Evolutionary conservation across 2,329 filamentous ascomycete genomes (phyloP).

Genomic region (Bertia moriformis): DNA sequence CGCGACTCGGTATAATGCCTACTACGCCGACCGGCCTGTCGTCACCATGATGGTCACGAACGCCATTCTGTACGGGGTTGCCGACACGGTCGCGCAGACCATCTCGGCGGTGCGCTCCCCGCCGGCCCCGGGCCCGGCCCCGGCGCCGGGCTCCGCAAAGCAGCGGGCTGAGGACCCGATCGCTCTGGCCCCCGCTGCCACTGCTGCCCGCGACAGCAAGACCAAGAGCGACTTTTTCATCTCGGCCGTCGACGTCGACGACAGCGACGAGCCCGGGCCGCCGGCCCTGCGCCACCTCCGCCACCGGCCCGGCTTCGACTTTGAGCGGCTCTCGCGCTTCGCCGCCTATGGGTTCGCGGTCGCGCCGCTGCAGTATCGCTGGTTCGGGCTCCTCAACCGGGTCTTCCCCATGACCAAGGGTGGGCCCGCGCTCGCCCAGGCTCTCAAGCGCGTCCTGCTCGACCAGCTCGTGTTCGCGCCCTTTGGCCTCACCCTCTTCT

Average conservation of each 20-base stretch:
- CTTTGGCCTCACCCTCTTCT: slow-evolving; percentile 74
- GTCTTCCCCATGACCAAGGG: slow-evolving; percentile 71
- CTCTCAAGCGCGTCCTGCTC: slow-evolving; percentile 77
- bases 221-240: not conserved
- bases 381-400: slow-evolving; percentile 75
- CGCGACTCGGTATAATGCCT: slow-evolving; percentile 76
- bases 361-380: slow-evolving; percentile 88
- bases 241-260: slow-evolving; percentile 74
- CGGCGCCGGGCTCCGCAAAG: too few species aligned
- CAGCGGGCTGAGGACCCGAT: slow-evolving; percentile 38
- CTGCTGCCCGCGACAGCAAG: not conserved
- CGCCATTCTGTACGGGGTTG: slow-evolving; percentile 83
- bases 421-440: slow-evolving; percentile 57
- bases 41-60: slow-evolving; percentile 99
- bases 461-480: slow-evolving; percentile 92
- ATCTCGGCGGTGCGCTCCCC: slow-evolving; percentile 71
- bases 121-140: too few species aligned
- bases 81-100: slow-evolving; percentile 88
- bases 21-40: slow-evolving; percentile 84
- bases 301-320: slow-evolving; percentile 78
- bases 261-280: slow-evolving; percentile 69
- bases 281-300: slow-evolving; percentile 51
- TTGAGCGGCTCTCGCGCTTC: slow-evolving; percentile 83
- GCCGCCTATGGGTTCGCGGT: slow-evolving; percentile 96
- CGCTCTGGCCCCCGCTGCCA: slow-evolving; percentile 15